A percentile compares a stretch with the other conserved stretches of the same genome.
phyloP scores from a whole-genome alignment of 1,139 yeast genomes.

The Meyerozyma smithsonii region DNA sequence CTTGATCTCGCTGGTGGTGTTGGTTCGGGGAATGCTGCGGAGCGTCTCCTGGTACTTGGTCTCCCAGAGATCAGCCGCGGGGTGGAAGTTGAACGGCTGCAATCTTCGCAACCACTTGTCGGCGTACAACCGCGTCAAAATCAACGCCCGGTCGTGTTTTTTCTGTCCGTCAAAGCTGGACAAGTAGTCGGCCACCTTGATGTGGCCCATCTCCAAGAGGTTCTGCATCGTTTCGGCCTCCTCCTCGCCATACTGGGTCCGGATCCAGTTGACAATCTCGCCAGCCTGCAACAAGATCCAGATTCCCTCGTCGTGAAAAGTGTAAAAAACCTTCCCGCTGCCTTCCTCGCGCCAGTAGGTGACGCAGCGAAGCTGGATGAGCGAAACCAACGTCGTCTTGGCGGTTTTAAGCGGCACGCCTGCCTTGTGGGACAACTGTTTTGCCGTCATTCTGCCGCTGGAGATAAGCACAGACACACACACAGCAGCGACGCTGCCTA shows the following conservation, averaged over 20 bases:
- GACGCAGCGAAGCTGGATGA: slow-evolving; percentile 64
- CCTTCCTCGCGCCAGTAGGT: slow-evolving; percentile 47
- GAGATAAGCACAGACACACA: slow-evolving; percentile 52
- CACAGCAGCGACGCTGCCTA: slow-evolving; percentile 63
- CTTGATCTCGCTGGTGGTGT: slow-evolving; percentile 56
- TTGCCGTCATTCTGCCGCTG: slow-evolving; percentile 52
- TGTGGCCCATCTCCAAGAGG: slow-evolving; percentile 57
- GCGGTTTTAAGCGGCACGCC: slow-evolving; percentile 40
- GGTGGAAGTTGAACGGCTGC: slow-evolving; percentile 45
- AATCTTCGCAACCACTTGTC: slow-evolving; percentile 51
- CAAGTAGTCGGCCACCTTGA: slow-evolving; percentile 58
- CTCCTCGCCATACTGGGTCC: slow-evolving; percentile 34
- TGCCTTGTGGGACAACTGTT: slow-evolving; percentile 41
- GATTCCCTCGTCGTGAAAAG: slow-evolving; percentile 61
- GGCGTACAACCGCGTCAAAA: slow-evolving; percentile 42
- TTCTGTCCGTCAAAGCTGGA: slow-evolving; percentile 28
- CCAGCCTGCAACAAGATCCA: slow-evolving; percentile 70
- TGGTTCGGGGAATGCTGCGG: slow-evolving; percentile 44
- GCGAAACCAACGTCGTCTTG: slow-evolving; percentile 56
- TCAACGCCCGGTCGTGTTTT: slow-evolving; percentile 24
- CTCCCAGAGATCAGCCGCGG: slow-evolving; percentile 54
- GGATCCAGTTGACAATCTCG: slow-evolving; percentile 58
- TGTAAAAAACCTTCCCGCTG: slow-evolving; percentile 43
- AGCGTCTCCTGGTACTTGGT: slow-evolving; percentile 49
- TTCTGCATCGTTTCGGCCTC: slow-evolving; percentile 73